A percentile compares a stretch with the other conserved stretches of the same genome.
These are phyloP conservation scores for Tephrocybe rancida DNA, from an alignment of 768 basidiomycete species.

Conservation along the genomic window DNA sequence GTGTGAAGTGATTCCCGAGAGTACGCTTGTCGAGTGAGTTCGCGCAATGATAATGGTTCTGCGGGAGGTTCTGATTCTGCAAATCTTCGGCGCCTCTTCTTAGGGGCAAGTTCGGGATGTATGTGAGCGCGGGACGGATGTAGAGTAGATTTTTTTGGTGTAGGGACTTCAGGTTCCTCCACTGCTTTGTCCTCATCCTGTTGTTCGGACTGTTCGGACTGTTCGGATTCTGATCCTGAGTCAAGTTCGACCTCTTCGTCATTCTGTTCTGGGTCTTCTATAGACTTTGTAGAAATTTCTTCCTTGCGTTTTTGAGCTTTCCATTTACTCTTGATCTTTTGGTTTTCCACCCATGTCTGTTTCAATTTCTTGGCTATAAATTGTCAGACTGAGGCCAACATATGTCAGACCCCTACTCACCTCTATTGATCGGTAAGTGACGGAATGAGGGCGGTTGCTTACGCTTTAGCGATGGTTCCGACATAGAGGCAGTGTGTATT, in stretches of 20 bases:
- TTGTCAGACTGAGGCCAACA: conserved; percentile 4
- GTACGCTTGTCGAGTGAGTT: conserved; percentile 66
- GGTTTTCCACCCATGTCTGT: conserved; percentile 74
- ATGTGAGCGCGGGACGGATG: conserved; percentile 30
- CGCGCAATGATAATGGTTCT: conserved; percentile 46
- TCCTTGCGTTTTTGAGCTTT: conserved; percentile 64
- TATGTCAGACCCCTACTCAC: conserved; percentile 34
- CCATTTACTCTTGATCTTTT: conserved; percentile 81
- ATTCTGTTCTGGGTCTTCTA: conserved; percentile 5
- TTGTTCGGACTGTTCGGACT: conserved; percentile 15
- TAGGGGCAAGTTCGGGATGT: conserved; percentile 24
- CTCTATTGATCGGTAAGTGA: conserved; percentile 64
- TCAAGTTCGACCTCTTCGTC: conserved; percentile 14
- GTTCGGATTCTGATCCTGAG: conserved; percentile 19
- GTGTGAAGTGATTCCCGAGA: conserved; percentile 58
- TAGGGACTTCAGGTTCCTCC: conserved; percentile 15
- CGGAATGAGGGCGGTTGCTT: conserved; percentile 73
- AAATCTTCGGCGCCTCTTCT: conserved; percentile 17
- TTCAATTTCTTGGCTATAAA: conserved; percentile 77
- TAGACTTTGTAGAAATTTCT: conserved; percentile 26
- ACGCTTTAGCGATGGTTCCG: conserved; percentile 35
- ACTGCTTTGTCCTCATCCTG: conserved; percentile 15
- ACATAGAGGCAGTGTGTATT: conserved; percentile 23
- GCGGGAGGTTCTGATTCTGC: conserved; percentile 17
- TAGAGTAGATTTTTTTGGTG: conserved; percentile 14